These are phyloP conservation scores for Ettlia oleoabundans DNA, from an alignment of 139 green algal species.

Conservation along the genomic window DNA sequence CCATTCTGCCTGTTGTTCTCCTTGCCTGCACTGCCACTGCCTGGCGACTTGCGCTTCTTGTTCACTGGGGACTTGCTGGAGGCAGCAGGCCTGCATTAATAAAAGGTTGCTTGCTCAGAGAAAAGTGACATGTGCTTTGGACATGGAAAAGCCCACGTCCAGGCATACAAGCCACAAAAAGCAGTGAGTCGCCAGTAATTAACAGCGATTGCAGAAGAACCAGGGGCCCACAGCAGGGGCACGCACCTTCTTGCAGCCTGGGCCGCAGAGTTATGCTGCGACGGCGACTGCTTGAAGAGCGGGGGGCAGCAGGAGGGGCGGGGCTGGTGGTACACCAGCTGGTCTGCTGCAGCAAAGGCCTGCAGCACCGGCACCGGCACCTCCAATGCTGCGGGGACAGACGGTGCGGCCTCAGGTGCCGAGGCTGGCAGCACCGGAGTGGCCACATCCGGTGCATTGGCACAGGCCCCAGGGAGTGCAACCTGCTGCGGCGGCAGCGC, in stretches of 20 bases:
- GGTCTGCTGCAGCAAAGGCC: constrained; percentile 10
- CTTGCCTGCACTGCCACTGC: neutral
- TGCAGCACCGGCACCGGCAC: neutral
- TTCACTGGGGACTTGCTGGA: neutral
- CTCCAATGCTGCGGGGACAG: no score
- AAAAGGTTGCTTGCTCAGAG: neutral
- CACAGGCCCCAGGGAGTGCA: no score
- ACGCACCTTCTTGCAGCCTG: neutral
- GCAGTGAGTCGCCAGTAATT: no score
- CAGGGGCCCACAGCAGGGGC: no score
- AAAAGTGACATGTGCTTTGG: no score
- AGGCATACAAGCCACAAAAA: no score
- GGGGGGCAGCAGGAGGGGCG: constrained; percentile 32
- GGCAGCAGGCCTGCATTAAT: neutral
- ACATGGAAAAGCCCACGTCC: no score
- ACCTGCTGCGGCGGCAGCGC: no score
- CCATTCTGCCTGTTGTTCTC: constrained; percentile 9
- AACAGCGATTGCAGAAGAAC: no score
- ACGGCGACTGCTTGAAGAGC: constrained; percentile 29
- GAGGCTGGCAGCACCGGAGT: neutral
- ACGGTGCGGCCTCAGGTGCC: neutral
- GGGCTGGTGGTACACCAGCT: constrained; percentile 9
- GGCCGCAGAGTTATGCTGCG: neutral
- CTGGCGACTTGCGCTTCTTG: neutral
- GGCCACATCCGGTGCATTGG: neutral